A percentile compares a stretch with the other conserved stretches of the same genome.
Conservation (phyloP, 768 basidiomycete species). For the Boletus barrowsii region DNA sequence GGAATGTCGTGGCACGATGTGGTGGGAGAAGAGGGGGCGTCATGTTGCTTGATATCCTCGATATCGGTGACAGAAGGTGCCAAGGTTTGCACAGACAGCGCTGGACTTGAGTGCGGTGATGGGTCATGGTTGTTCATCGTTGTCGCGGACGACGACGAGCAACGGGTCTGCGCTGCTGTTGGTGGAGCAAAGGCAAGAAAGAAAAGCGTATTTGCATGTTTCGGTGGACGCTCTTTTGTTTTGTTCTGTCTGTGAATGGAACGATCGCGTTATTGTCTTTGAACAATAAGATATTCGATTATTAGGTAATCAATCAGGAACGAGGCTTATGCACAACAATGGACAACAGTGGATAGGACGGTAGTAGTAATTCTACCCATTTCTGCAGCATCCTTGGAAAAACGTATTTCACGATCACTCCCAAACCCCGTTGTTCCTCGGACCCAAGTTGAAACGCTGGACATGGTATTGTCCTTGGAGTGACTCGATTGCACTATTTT, state of each 20-base stretch:
- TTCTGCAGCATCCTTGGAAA: no score
- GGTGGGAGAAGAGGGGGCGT: slow-evolving; percentile 9
- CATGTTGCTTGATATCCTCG: slow-evolving; percentile 21
- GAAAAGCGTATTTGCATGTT: background rate
- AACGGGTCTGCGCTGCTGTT: slow-evolving; percentile 6
- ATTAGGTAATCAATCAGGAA: slow-evolving; percentile 14
- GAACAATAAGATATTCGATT: slow-evolving; percentile 21
- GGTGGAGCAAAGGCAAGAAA: slow-evolving; percentile 12
- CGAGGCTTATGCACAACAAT: slow-evolving; percentile 23
- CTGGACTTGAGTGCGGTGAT: slow-evolving; percentile 2
- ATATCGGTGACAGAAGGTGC: slow-evolving; percentile 19
- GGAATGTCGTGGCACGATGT: slow-evolving; percentile 17
- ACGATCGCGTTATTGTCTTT: slow-evolving; percentile 17
- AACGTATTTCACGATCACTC: no score
- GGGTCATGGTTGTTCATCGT: slow-evolving; percentile 33
- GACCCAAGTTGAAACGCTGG: no score
- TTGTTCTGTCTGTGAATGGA: slow-evolving; percentile 23
- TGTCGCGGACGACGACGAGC: slow-evolving; percentile 28
- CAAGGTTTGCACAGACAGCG: slow-evolving; percentile 20
- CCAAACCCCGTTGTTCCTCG: no score
- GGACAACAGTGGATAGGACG: slow-evolving; percentile 9
- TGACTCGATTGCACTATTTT: no score
- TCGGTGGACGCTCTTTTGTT: slow-evolving; percentile 9
- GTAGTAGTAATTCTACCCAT: no score
- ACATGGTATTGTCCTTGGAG: no score